These are phyloP conservation scores for Lipomyces sp. DNA, from an alignment of 805 yeast genomes.

Conservation along the genomic window DNA sequence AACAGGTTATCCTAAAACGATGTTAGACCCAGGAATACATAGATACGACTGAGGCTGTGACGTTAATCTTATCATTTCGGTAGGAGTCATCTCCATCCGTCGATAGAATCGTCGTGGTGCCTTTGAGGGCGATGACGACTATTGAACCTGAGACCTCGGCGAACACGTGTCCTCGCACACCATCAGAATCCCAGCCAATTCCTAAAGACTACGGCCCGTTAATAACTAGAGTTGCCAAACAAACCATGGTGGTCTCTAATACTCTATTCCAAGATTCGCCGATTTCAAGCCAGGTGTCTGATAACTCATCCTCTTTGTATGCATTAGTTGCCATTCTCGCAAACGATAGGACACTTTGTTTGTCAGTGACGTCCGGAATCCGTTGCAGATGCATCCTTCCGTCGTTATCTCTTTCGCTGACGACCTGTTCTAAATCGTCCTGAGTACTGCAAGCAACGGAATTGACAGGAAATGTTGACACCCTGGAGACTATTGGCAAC, in stretches of 20 bases:
- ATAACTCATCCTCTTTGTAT: conserved; percentile 74
- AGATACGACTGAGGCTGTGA: neutral
- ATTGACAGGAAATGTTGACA: neutral
- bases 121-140: conserved; percentile 83
- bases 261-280: conserved; percentile 34
- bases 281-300: conserved; percentile 88
- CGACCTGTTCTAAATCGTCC: neutral
- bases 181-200: conserved; percentile 86
- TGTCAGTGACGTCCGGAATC: conserved; percentile 78
- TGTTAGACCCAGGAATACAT: neutral
- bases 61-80: conserved; percentile 74
- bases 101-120: conserved; percentile 83
- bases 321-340: conserved; percentile 92
- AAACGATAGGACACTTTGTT: conserved; percentile 69
- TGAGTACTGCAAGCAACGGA: neutral
- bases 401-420: neutral
- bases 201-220: conserved; percentile 52
- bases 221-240: neutral
- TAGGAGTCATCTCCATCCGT: conserved; percentile 67
- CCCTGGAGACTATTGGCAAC: neutral
- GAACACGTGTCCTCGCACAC: conserved; percentile 90
- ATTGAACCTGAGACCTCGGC: conserved; percentile 58
- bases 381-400: neutral
- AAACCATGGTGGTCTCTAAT: neutral
- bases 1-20: conserved; percentile 68